A percentile compares a stretch with the other conserved stretches of the same genome.
Evolutionary conservation across 106 monocot genomes (phyloP).

Genomic region (Agapanthus africanus): DNA sequence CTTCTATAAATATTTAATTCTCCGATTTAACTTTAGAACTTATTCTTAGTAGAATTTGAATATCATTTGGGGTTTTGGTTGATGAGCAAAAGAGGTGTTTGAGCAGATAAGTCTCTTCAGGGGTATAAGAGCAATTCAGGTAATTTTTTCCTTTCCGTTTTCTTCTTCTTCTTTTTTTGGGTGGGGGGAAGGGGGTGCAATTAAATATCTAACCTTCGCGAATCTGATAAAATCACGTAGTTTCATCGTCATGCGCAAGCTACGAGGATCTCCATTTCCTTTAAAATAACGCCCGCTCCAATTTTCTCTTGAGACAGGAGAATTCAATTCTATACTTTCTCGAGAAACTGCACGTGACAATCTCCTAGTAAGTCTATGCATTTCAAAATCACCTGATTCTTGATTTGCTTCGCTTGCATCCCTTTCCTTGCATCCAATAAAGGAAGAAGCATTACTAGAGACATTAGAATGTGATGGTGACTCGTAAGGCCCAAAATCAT

Average conservation of each 20-base stretch:
- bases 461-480: slow-evolving; percentile 18
- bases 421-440: slow-evolving; percentile 16
- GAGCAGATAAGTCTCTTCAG: too few species aligned
- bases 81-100: too few species aligned
- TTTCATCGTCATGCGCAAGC: slow-evolving; percentile 65
- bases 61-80: too few species aligned
- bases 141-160: too few species aligned
- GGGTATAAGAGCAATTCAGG: too few species aligned
- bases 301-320: slow-evolving; percentile 52
- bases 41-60: too few species aligned
- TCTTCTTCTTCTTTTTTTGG: too few species aligned
- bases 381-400: slow-evolving; percentile 41
- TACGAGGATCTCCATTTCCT: slow-evolving; percentile 46
- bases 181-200: too few species aligned
- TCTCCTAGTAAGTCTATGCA: slow-evolving; percentile 19
- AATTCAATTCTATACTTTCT: slow-evolving; percentile 39
- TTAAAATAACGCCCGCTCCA: slow-evolving; percentile 33
- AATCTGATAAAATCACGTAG: slow-evolving; percentile 75
- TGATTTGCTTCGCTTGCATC: slow-evolving; percentile 14
- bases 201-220: slow-evolving; percentile 63
- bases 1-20: too few species aligned
- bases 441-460: slow-evolving; percentile 17
- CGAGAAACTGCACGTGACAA: slow-evolving; percentile 21
- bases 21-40: too few species aligned
- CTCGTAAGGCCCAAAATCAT: slow-evolving; percentile 42